Base-by-base conservation (phyloP, 768 basidiomycete species). In the Tylopilus vinaceipallidus region DNA sequence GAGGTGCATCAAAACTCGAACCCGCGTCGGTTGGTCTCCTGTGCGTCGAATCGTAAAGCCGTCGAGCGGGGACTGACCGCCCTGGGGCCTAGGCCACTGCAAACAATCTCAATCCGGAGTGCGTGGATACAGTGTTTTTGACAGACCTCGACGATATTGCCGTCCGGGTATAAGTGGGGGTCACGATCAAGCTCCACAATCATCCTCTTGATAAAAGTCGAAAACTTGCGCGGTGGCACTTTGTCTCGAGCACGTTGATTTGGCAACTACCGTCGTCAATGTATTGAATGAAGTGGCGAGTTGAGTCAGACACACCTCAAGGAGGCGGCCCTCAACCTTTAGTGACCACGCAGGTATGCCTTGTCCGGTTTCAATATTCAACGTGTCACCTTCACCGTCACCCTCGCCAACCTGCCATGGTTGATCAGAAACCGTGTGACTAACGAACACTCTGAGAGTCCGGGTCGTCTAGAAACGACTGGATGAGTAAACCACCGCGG, bases 301-400 rank as follows among this genome's bases (percentile, higher is more conserved):
- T 8, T 8, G 32, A 39, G 7, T 19, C 4, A 35, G 38, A 71
- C 80, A 45, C 50, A 86, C 88, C 79, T 90, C 88, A 6, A 98
- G 73, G 46, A 98, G 64, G 41, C 93, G 78, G 2, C 94, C 94
- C 57, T 98, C 95, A 34, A 97, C 77, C 64, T 82, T 88, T 50
- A 98, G 74, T 32, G 81, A 76, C 92, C 92, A 98, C 0, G 91
- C 88, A 4, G 94, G 90, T 37, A 95, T 86, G 2, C 89, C 89
- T 58, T 91, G 85, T 10, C 92, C 93, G 0, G 88, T 91, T 53
- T 93, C 89, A 47, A 90, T 79, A 60, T 83, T 75, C 6, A 69
- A 58, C 62, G 71, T 42, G 22, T 77, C 68, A 0, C 74, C 63
- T 19, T 71, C 67, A 4, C 53, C 60, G 14, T 62, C 53, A 1